Evolutionary conservation across 2,329 filamentous ascomycete genomes (phyloP).

Genomic region (Phialocephala subalpina): DNA sequence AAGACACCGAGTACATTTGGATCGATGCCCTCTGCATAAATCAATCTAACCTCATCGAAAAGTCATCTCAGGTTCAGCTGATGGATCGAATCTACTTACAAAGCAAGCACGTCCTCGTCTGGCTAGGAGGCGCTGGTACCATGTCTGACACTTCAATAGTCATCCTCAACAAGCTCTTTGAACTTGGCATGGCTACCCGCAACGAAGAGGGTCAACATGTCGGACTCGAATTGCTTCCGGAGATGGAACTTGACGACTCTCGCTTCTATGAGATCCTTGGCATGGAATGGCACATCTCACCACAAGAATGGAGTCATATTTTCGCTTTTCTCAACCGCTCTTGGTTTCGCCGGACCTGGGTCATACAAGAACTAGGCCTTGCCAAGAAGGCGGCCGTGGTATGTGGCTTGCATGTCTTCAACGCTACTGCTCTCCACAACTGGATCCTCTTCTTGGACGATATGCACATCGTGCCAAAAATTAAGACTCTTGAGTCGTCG

Average conservation of each 20-base stretch:
- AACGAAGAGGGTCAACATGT: background rate
- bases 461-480: background rate
- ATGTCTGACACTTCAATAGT: background rate
- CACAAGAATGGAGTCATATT: background rate
- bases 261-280: background rate
- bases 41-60: background rate
- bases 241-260: background rate
- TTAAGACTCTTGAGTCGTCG: background rate
- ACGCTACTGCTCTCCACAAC: background rate
- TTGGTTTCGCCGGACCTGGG: background rate
- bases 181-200: background rate
- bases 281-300: background rate
- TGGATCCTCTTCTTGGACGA: background rate
- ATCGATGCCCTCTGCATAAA: conserved; percentile 10
- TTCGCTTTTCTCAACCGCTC: background rate
- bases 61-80: background rate
- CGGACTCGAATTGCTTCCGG: background rate
- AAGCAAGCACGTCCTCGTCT: background rate
- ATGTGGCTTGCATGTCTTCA: background rate
- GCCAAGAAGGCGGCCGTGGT: background rate
- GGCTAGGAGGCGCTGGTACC: background rate
- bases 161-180: background rate
- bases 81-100: conserved; percentile 5
- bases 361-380: background rate
- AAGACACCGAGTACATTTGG: background rate